Conservation (phyloP, 495 filamentous ascomycete genomes). For the Aspergillus saccharolyticus region DNA sequence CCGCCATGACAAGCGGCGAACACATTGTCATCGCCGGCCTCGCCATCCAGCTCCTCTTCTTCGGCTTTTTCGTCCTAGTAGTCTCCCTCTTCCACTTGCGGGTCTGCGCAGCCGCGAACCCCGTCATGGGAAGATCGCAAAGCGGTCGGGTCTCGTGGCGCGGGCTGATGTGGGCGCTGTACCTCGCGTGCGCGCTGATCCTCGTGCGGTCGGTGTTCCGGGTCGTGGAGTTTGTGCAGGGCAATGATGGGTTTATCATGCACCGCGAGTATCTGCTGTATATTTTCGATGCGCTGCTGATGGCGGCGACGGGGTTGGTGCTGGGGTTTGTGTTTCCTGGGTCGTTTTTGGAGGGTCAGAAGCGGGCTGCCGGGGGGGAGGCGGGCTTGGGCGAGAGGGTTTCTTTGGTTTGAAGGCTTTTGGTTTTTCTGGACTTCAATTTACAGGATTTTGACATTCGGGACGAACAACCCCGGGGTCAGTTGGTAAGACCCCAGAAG, state of each 20-base stretch:
- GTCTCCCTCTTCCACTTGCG: background rate
- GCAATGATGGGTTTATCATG: constrained; percentile 48
- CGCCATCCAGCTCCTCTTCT: constrained; percentile 1
- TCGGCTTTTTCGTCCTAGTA: background rate
- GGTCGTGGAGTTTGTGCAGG: constrained; percentile 56
- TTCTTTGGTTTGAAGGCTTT: too few species aligned
- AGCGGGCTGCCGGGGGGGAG: too few species aligned
- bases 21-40: constrained; percentile 2
- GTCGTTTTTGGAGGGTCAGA: background rate
- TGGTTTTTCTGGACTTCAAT: too few species aligned
- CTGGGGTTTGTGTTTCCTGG: background rate
- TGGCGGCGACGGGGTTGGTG: constrained; percentile 25
- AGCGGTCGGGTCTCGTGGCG: constrained; percentile 39
- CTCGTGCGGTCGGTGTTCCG: constrained; percentile 57
- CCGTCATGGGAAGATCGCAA: constrained; percentile 8
- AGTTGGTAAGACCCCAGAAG: too few species aligned
- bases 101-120: background rate
- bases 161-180: constrained; percentile 47
- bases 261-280: constrained; percentile 55
- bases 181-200: constrained; percentile 48
- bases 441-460: too few species aligned
- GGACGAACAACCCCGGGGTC: too few species aligned
- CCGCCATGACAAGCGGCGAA: background rate
- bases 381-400: too few species aligned
- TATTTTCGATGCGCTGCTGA: constrained; percentile 55